Base-by-base conservation (phyloP, 345 rosid genomes). In the Citrus trifoliata region DNA sequence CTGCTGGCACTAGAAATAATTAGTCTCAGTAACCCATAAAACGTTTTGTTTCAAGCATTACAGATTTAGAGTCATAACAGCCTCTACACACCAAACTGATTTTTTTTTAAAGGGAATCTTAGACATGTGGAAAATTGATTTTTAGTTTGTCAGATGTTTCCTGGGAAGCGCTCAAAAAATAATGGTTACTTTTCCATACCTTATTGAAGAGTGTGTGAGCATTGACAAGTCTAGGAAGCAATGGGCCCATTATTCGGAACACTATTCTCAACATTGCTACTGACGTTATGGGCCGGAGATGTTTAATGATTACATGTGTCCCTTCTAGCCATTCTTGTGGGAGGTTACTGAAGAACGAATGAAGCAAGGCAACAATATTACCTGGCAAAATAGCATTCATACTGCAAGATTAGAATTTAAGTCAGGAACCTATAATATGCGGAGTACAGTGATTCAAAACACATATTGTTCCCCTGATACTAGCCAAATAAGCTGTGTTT, bases 251-350 rank as follows among this genome's bases (percentile, higher is more conserved):
- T 30, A 97, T 94, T 68, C 98, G 98, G 82, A 94, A 97, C 42
- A 84, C 93, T 81, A 93, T 94, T 88, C 99, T 89, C 83, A 94
- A 82, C 98, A 97, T 92, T 67, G 98, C 98, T 59, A 94, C 93
- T 48, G 99, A 93, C 72, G 95, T 92, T 72, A 97, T 87, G 6
- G 98, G 98, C 86, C 91, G 86, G 67, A 97, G 95, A 85, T 97
- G 89, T 83, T 87, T 88, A 75, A 93, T 85, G 84, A 97, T 90
- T 73, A 69, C 83, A 75, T 93, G 98, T 0, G 97, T 89, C 78
- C 97, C 93, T 76, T 97, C 99, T 76, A 97, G 90, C 99, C 98
- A 97, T 89, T 97, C 99, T 76, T 93, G 98, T 42, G 98, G 99
- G 77, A 97, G 98, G 82, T 93, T 94, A 80, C 98, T 86, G 84